Base-by-base conservation (phyloP, 306 rosid species). In the Cicer bijugum region DNA sequence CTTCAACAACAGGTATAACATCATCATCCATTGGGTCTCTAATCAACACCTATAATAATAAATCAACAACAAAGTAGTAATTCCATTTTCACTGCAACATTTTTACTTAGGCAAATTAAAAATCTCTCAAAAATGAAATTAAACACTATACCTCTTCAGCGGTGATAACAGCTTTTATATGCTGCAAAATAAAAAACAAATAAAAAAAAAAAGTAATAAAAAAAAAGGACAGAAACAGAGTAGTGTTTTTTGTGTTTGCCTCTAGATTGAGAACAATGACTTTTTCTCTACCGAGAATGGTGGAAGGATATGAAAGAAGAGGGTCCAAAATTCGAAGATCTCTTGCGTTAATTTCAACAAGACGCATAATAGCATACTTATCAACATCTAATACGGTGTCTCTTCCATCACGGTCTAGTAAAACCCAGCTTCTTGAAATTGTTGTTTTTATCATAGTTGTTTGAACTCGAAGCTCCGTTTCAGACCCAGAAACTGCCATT, bases 311-410 rank as follows among this genome's bases (percentile, higher is more conserved):
- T 0, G 95, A 87, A 1, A 91, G 67, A 56, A 91, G 68, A 2
- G 97, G 97, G 78, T 91, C 97, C 12, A 91, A 87, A 71, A 91
- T 84, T 33, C 97, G 86, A 84, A 91, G 95, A 81, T 91, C 97
- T 72, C 97, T 85, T 0, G 97, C 87, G 40, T 91, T 83, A 67
- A 91, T 91, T 40, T 83, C 62, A 59, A 91, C 88, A 1, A 84
- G 82, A 56, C 91, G 91, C 89, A 91, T 91, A 42, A 91, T 91
- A 64, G 88, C 91, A 35, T 87, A 79, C 87, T 91, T 91, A 28
- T 91, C 97, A 19, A 86, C 84, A 84, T 91, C 97, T 42, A 91
- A 69, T 6, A 86, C 43, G 1, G 86, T 78, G 6, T 80, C 83
- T 44, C 43, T 39, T 12, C 95, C 97, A 45, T 72, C 69, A 8